Evolutionary conservation across 805 yeast species (phyloP), one percentile per base, ranked within the genome.

Genomic region (Alloascoidea africana): DNA sequence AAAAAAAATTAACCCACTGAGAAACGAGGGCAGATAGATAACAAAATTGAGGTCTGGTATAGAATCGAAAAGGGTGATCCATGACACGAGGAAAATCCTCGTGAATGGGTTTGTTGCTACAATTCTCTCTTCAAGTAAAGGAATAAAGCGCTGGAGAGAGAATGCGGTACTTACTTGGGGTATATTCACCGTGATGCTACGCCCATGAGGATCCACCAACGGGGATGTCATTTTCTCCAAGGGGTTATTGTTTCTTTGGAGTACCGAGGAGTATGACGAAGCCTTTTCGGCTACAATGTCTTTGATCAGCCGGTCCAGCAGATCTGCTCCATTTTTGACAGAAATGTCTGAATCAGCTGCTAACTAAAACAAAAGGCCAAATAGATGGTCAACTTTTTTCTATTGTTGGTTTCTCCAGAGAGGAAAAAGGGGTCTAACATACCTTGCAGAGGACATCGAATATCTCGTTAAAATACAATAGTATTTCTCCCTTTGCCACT

Each of bases 231-330:
- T 23, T 23, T 8, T 8, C n/a, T 8, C n/a, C n/a, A 8, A 8
- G n/a, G 8, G 13, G n/a, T 23, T 23, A 23, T 23, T 23, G n/a
- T 23, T 23, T 8, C n/a, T 23, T 8, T 23, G 8, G 8, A 23
- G n/a, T 2, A 78, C 68, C 14, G 84, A 76, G 2, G 79, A 71
- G 52, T 78, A 81, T 33, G 71, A 74, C 1, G 89, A 71, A 2
- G 89, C 83, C 47, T 80, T 77, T 42, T 84, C 91, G 41, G 84
- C 74, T 1, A 81, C 85, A 27, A 82, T 80, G 53, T 82, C 93
- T 52, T 82, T 82, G 44, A 82, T 73, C 42, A 82, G 59, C 32
- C 89, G 54, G 52, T 82, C 91, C 46, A 82, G 60, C 27, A 82
- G 65, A 56, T 80, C 87, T 5, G 91, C 89, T 5, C 87, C 94